Evolutionary conservation across 305 asterid genomes (phyloP), one percentile per base, ranked within the genome.

Genomic region (Andrographis paniculata): DNA sequence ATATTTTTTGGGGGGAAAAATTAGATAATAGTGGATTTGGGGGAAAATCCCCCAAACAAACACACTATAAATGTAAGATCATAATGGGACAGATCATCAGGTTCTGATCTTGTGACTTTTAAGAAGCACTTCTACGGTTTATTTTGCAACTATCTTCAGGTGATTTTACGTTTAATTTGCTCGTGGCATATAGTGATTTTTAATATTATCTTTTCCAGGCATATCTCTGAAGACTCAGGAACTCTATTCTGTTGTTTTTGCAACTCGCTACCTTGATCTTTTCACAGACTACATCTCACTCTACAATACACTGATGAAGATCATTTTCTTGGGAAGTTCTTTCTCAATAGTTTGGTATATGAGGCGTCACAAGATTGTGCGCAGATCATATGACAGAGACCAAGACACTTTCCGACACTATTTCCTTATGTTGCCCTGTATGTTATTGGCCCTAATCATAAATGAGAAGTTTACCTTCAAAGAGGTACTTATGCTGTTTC

Each of bases 281-380:
- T 74, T 87, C 69, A 76, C 93, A 2, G 82, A 68, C 67, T 87
- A 67, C 56, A 62, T 87, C 73, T 87, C 94, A 22, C 75, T 80
- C 35, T 87, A 87, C 42, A 87, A 87, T 42, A 78, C 96, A 3
- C 53, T 77, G 14, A 89, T 89, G 98, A 85, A 89, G 65, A 15
- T 89, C 22, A 84, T 89, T 51, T 89, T 89, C 73, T 60, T 89
- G 80, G 98, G 86, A 46, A 89, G 98, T 71, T 85, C 98, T 56
- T 85, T 85, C 71, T 82, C 96, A 15, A 85, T 89, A 27, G 94
- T 89, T 28, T 89, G 98, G 98, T 89, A 89, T 61, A 85, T 85
- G 52, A 82, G 91, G 72, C 78, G 60, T 52, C 98, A 89, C 82
- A 89, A 82, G 76, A 65, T 85, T 28, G 98, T 89, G 10, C 80